These are phyloP conservation scores for Lithospermum erythrorhizon DNA, from an alignment of 257 asterid genomes.

Conservation along the genomic window DNA sequence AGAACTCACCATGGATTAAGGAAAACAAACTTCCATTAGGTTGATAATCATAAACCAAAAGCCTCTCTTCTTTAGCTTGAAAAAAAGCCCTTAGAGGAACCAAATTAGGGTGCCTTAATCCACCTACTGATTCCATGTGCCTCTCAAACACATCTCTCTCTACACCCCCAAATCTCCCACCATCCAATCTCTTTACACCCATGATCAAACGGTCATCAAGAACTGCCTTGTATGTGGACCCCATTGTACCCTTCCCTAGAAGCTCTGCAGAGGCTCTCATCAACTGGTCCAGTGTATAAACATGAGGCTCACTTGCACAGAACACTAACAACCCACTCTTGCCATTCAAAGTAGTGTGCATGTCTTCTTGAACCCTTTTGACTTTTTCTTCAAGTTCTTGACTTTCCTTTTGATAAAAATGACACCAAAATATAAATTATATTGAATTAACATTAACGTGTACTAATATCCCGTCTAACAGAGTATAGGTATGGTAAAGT, in stretches of 20 bases:
- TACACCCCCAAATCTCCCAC: constrained; percentile 36
- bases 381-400: constrained; percentile 66
- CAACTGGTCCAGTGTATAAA: constrained; percentile 72
- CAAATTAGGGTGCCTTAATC: constrained; percentile 75
- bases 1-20: constrained; percentile 61
- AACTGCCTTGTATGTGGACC: constrained; percentile 83
- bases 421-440: too few species aligned
- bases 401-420: constrained; percentile 23
- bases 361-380: constrained; percentile 45
- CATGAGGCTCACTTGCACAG: constrained; percentile 81
- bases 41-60: constrained; percentile 76
- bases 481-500: too few species aligned
- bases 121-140: constrained; percentile 78
- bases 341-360: constrained; percentile 25
- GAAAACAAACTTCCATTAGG: constrained; percentile 83
- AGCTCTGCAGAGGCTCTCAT: constrained; percentile 91
- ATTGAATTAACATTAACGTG: too few species aligned
- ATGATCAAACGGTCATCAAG: constrained; percentile 73
- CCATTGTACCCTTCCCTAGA: constrained; percentile 78
- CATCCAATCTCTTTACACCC: constrained; percentile 78
- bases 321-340: constrained; percentile 64
- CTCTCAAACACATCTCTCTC: constrained; percentile 51
- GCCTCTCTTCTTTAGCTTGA: constrained; percentile 77
- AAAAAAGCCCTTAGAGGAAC: constrained; percentile 77
- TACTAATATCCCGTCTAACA: too few species aligned